Evolutionary conservation across 2,329 filamentous ascomycete genomes (phyloP), one percentile per base, ranked within the genome.

Genomic region (Sarocladium brachiariae): DNA sequence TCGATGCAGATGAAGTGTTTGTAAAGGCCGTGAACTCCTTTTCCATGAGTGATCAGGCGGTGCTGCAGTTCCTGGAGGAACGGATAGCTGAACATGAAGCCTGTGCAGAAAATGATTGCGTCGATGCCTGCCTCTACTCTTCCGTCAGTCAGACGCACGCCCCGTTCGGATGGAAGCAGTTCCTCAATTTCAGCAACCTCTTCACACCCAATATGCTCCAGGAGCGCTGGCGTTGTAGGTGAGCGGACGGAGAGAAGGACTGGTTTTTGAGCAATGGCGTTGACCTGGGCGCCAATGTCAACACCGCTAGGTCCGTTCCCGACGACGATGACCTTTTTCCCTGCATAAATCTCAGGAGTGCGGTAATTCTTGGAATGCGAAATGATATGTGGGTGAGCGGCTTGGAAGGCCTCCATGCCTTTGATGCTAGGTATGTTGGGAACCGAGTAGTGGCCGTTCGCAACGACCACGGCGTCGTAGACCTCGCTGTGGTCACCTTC

Each of bases 271-370:
- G 81, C 83, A 31, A 82, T 73, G 5, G 70, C 62, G 47, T 76
- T 78, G 58, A 96, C 86, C 63, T 96, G 92, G 2, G 75, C 70
- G 14, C 85, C 84, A 58, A 97, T 89, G 61, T 97, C 92, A 14
- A 89, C 69, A 0, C 89, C 92, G 0, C 89, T 95, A 0, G 90
- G 86, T 1, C 86, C 86, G 59, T 89, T 93, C 9, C 92, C 92
- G 0, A 96, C 82, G 0, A 96, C 77, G 4, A 96, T 66, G 10
- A 93, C 87, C 65, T 88, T 95, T 64, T 87, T 86, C 50, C 71
- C 75, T 1, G 63, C 62, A 59, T 84, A 96, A 0, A 70, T 60
- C 16, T 80, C 75, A 0, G 87, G 78, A 0, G 68, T 75, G 35
- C 90, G 83, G 62, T 90, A 97, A 52, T 82, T 81, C 64, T 93